Conservation (phyloP, 805 yeast species). For the Komagataella kurtzmanii region DNA sequence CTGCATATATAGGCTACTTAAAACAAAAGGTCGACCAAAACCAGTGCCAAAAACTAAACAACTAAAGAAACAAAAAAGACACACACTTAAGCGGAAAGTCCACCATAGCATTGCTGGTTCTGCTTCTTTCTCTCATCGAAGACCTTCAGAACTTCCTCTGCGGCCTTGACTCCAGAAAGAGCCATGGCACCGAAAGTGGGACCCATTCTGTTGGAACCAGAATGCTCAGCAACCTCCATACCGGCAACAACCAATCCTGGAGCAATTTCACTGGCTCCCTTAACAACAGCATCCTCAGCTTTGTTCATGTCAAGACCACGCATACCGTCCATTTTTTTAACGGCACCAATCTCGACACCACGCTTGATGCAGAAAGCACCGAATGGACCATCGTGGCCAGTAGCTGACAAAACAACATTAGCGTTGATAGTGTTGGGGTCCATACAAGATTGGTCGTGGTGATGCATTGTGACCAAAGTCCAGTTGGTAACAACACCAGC, state of each 20-base stretch:
- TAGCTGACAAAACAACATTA: constrained; percentile 51
- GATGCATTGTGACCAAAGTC: constrained; percentile 68
- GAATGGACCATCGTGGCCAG: constrained; percentile 78
- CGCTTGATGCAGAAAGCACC: constrained; percentile 74
- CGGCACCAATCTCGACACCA: constrained; percentile 33
- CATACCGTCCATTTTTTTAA: constrained; percentile 49
- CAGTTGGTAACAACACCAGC: constrained; percentile 80
- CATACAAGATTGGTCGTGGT: constrained; percentile 69
- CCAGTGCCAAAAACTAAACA: not conserved
- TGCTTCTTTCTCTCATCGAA: constrained; percentile 16
- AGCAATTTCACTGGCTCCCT: constrained; percentile 48
- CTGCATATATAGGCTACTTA: not conserved
- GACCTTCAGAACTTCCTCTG: constrained; percentile 29
- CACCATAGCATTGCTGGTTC: constrained; percentile 6
- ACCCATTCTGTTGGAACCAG: constrained; percentile 73
- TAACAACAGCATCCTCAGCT: constrained; percentile 67
- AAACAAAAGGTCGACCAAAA: not conserved
- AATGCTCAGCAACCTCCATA: constrained; percentile 70
- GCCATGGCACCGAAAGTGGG: constrained; percentile 80
- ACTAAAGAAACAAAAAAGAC: not conserved
- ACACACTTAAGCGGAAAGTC: not conserved
- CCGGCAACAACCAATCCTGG: constrained; percentile 60
- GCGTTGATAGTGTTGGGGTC: constrained; percentile 69
- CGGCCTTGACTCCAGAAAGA: constrained; percentile 68
- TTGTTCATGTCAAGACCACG: constrained; percentile 68